phyloP scores from a whole-genome alignment of 257 asterid species.

The Plantago elongata region DNA sequence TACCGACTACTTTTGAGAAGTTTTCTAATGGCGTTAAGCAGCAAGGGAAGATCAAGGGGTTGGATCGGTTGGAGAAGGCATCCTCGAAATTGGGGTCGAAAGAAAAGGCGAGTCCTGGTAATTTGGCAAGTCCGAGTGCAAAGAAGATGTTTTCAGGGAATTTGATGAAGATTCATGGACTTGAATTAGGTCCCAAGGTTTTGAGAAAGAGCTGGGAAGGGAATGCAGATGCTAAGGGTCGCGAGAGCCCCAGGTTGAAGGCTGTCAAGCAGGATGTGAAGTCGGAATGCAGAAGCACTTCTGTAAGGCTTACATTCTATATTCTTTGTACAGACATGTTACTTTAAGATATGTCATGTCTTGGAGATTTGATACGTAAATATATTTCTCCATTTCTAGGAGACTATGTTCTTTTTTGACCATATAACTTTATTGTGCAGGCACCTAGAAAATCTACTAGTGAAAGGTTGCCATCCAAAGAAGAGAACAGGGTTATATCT shows the following conservation, averaged over 20 bases:
- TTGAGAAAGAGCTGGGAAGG: slow-evolving; percentile 99
- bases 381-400: background rate
- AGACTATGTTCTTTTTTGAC: slow-evolving; percentile 18
- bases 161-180: slow-evolving; percentile 58
- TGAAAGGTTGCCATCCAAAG: slow-evolving; percentile 60
- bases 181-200: slow-evolving; percentile 83
- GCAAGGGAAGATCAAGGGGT: slow-evolving; percentile 70
- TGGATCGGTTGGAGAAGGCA: slow-evolving; percentile 65
- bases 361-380: background rate
- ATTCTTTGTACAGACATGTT: background rate
- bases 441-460: slow-evolving; percentile 66
- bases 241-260: slow-evolving; percentile 83
- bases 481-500: slow-evolving; percentile 43
- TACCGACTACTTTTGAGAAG: slow-evolving; percentile 94
- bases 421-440: slow-evolving; percentile 32
- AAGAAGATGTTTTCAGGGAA: slow-evolving; percentile 47
- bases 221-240: slow-evolving; percentile 62
- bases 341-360: background rate
- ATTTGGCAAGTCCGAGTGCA: slow-evolving; percentile 36
- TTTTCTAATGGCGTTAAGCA: slow-evolving; percentile 74
- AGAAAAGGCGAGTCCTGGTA: slow-evolving; percentile 51
- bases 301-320: slow-evolving; percentile 47
- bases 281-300: slow-evolving; percentile 60
- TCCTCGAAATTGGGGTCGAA: slow-evolving; percentile 37
- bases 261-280: slow-evolving; percentile 50